phyloP scores from a whole-genome alignment of 2,329 filamentous ascomycete genomes.

The Orbilia oligospora region DNA sequence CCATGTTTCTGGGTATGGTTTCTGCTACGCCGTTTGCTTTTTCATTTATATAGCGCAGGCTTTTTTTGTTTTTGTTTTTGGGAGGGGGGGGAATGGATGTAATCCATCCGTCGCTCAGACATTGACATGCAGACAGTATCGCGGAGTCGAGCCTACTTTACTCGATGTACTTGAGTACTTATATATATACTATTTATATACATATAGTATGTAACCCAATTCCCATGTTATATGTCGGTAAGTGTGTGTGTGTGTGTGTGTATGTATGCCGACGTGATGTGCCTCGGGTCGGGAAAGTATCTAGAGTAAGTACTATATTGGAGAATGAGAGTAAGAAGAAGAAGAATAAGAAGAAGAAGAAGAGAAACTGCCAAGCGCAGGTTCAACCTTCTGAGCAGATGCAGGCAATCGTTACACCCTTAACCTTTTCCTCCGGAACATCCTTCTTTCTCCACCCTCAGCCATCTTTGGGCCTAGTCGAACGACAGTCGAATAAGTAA shows the following conservation, averaged over 20 bases:
- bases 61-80: too few species aligned
- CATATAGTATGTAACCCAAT: neutral
- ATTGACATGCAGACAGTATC: neutral
- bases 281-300: neutral
- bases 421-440: slow-evolving; percentile 48
- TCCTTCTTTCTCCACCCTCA: slow-evolving; percentile 27
- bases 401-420: slow-evolving; percentile 49
- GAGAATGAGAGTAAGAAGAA: neutral
- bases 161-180: neutral
- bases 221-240: too few species aligned
- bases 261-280: neutral
- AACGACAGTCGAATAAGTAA: too few species aligned
- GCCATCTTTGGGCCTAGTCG: slow-evolving; percentile 44
- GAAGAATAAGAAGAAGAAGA: neutral
- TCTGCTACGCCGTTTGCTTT: slow-evolving; percentile 36
- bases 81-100: neutral
- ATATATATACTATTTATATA: too few species aligned
- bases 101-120: slow-evolving; percentile 22
- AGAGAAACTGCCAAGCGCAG: slow-evolving; percentile 2
- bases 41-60: slow-evolving; percentile 22
- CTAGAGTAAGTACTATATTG: neutral
- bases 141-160: neutral
- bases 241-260: slow-evolving; percentile 1
- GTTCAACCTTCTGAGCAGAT: slow-evolving; percentile 31
- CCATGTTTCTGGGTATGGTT: slow-evolving; percentile 55